A percentile compares a stretch with the other conserved stretches of the same genome.
phyloP scores from a whole-genome alignment of 495 filamentous ascomycete species.

The Neurospora discreta region DNA sequence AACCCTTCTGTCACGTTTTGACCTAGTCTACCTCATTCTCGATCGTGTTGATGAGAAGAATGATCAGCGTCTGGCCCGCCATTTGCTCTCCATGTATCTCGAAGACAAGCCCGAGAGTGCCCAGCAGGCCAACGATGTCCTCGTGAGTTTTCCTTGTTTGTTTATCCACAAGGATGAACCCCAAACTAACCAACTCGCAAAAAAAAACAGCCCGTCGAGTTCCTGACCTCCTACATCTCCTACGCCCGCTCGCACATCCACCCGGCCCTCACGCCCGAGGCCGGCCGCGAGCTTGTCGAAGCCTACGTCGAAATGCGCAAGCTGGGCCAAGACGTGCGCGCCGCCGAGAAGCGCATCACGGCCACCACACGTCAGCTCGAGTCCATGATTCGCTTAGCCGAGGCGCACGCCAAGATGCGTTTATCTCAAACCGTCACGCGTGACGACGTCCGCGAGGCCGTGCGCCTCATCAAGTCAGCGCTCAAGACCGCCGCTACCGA shows the following conservation, averaged over 20 bases:
- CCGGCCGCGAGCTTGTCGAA: slow-evolving; percentile 67
- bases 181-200: slow-evolving; percentile 11
- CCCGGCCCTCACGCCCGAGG: slow-evolving; percentile 64
- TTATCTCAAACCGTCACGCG: slow-evolving; percentile 63
- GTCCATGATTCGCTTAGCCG: slow-evolving; percentile 90
- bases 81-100: slow-evolving; percentile 93
- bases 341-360: slow-evolving; percentile 89
- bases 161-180: background rate
- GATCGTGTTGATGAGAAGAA: slow-evolving; percentile 82
- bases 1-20: slow-evolving; percentile 88
- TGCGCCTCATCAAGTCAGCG: slow-evolving; percentile 83
- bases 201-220: slow-evolving; percentile 64
- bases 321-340: slow-evolving; percentile 87
- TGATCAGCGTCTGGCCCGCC: slow-evolving; percentile 80
- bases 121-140: slow-evolving; percentile 51
- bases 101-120: slow-evolving; percentile 87
- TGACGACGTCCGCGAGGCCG: slow-evolving; percentile 81
- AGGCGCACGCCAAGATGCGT: slow-evolving; percentile 97
- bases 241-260: slow-evolving; percentile 85
- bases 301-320: slow-evolving; percentile 95
- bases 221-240: slow-evolving; percentile 93
- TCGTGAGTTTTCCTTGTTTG: slow-evolving; percentile 45
- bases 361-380: slow-evolving; percentile 94
- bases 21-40: slow-evolving; percentile 91
- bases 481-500: slow-evolving; percentile 96